phyloP scores from a whole-genome alignment of 768 basidiomycete genomes.

The Mycena albidolilacea region DNA sequence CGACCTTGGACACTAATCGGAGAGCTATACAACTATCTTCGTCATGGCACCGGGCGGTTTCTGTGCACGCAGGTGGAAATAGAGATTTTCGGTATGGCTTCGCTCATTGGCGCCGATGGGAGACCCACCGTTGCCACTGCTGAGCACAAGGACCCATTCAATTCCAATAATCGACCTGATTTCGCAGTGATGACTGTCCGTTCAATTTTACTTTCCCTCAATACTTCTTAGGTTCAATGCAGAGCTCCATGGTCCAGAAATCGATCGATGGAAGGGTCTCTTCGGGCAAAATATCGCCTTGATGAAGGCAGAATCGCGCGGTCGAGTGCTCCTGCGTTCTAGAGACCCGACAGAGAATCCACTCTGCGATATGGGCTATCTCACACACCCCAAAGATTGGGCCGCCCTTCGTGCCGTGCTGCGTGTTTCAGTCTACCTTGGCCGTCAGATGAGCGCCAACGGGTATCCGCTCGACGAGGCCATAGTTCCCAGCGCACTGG shows the following conservation, averaged over 20 bases:
- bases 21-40: conserved; percentile 3
- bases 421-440: conserved; percentile 14
- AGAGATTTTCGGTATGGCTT: conserved; percentile 4
- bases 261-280: conserved; percentile 22
- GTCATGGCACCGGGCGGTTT: not conserved
- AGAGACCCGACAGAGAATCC: conserved; percentile 13
- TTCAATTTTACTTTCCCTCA: not conserved
- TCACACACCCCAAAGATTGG: conserved; percentile 1
- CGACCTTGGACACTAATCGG: conserved; percentile 8
- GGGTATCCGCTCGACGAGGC: conserved; percentile 9
- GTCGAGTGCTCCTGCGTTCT: conserved; percentile 5
- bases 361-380: conserved; percentile 19
- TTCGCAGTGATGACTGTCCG: conserved; percentile 15
- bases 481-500: conserved; percentile 12
- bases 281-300: conserved; percentile 22
- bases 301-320: conserved; percentile 13
- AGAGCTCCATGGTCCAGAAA: conserved; percentile 5
- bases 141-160: conserved; percentile 4
- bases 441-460: conserved; percentile 16
- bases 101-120: conserved; percentile 14
- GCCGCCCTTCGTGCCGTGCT: conserved; percentile 17
- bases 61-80: not conserved
- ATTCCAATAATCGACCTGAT: conserved; percentile 13
- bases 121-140: not conserved
- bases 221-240: not conserved